A percentile compares a stretch with the other conserved stretches of the same genome.
phyloP scores from a whole-genome alignment of 192 early-diverging fungal species.

The Endogone sp. region DNA sequence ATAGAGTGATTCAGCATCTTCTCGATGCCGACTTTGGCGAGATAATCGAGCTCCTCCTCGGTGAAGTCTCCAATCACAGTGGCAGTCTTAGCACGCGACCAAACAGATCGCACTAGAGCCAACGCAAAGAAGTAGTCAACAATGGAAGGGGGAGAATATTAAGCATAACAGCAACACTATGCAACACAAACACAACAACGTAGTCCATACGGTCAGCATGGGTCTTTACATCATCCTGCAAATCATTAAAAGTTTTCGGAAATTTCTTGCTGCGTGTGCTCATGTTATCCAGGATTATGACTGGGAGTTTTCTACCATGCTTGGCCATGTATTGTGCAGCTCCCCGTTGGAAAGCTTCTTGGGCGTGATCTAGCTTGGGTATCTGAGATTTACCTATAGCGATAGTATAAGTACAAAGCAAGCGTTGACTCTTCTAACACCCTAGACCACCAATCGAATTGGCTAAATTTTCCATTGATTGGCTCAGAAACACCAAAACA shows the following conservation, averaged over 20 bases:
- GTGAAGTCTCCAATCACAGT: slow-evolving; percentile 13
- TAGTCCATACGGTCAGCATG: too few relatives aligned
- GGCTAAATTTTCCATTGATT: too few relatives aligned
- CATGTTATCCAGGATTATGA: slow-evolving; percentile 11
- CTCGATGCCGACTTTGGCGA: slow-evolving; percentile 9
- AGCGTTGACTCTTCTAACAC: not conserved
- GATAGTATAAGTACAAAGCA: not conserved
- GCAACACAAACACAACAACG: slow-evolving; percentile 13
- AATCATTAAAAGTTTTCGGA: not conserved
- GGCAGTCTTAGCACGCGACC: not conserved
- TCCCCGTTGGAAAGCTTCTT: slow-evolving; percentile 2
- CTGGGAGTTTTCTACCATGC: slow-evolving; percentile 10
- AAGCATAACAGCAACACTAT: not conserved
- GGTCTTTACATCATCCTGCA: slow-evolving; percentile 13
- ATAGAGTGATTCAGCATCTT: slow-evolving; percentile 3
- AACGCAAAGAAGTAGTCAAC: not conserved
- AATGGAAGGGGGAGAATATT: too few relatives aligned
- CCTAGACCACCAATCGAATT: too few relatives aligned
- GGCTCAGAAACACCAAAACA: too few relatives aligned
- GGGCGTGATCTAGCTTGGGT: not conserved
- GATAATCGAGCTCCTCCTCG: slow-evolving; percentile 6
- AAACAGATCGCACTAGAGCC: slow-evolving; percentile 8
- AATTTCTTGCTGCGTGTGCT: slow-evolving; percentile 7
- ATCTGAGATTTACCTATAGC: not conserved
- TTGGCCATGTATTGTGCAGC: slow-evolving; percentile 12